A percentile compares a stretch with the other conserved stretches of the same genome.
Conservation (phyloP, 1,139 yeast species). For the Saccharomycopsis crataegensis region DNA sequence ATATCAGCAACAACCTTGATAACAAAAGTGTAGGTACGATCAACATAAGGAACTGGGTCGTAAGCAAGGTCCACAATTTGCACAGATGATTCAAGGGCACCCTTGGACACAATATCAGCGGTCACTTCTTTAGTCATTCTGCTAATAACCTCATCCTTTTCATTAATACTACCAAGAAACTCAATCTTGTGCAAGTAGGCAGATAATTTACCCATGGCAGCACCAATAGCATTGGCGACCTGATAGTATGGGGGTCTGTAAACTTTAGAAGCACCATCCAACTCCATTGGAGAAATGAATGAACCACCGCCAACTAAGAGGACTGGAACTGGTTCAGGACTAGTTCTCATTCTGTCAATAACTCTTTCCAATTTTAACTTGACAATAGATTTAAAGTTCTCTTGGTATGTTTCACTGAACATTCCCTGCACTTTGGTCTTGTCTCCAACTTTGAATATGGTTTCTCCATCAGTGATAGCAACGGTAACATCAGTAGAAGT, state of each 20-base stretch:
- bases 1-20: conserved; percentile 37
- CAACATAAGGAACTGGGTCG: conserved; percentile 37
- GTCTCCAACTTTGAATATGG: conserved; percentile 24
- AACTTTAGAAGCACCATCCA: conserved; percentile 36
- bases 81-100: conserved; percentile 30
- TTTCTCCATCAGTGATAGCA: conserved; percentile 22
- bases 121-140: conserved; percentile 26
- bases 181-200: conserved; percentile 25
- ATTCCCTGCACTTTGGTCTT: conserved; percentile 21
- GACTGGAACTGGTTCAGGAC: conserved; percentile 36
- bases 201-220: conserved; percentile 38
- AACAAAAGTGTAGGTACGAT: conserved; percentile 29
- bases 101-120: conserved; percentile 23
- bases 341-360: conserved; percentile 36
- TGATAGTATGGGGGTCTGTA: conserved; percentile 33
- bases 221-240: conserved; percentile 41
- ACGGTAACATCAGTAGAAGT: conserved; percentile 35
- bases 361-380: conserved; percentile 29
- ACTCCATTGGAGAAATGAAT: conserved; percentile 31
- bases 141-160: conserved; percentile 28
- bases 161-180: conserved; percentile 22
- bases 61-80: conserved; percentile 29
- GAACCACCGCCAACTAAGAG: conserved; percentile 41
- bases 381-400: conserved; percentile 24
- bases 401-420: conserved; percentile 20